These are phyloP conservation scores for Penicillium desertorum DNA, from an alignment of 495 filamentous ascomycete species.

Conservation along the genomic window DNA sequence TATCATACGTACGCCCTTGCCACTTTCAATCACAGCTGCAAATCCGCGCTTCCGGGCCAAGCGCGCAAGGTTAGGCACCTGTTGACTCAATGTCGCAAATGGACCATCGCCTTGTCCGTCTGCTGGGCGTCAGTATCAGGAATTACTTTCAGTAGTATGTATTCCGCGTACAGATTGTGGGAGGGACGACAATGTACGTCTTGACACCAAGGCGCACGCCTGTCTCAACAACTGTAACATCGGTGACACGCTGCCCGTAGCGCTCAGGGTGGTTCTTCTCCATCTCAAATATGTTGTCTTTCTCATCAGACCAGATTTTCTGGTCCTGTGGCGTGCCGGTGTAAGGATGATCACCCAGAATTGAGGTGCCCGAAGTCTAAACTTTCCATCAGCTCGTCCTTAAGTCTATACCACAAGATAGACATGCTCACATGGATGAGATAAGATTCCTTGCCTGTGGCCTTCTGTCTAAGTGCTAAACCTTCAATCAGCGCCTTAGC, in stretches of 20 bases:
- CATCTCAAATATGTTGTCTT: constrained; percentile 42
- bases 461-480: background rate
- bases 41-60: background rate
- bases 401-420: background rate
- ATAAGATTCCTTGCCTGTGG: constrained; percentile 1
- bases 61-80: constrained; percentile 8
- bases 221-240: constrained; percentile 43
- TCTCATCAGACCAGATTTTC: constrained; percentile 43
- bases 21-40: constrained; percentile 6
- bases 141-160: background rate
- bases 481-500: constrained; percentile 6
- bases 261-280: constrained; percentile 36
- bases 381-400: constrained; percentile 9
- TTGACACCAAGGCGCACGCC: constrained; percentile 39
- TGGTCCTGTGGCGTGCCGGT: constrained; percentile 29
- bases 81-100: constrained; percentile 4
- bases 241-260: constrained; percentile 49
- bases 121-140: background rate
- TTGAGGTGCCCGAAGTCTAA: constrained; percentile 53
- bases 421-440: background rate
- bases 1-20: constrained; percentile 2
- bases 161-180: constrained; percentile 39
- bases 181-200: constrained; percentile 49
- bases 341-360: constrained; percentile 46
- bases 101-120: constrained; percentile 6